A percentile compares a stretch with the other conserved stretches of the same genome.
Conservation (phyloP, 2,329 filamentous ascomycete genomes). For the Phyllosticta citribraziliensis region DNA sequence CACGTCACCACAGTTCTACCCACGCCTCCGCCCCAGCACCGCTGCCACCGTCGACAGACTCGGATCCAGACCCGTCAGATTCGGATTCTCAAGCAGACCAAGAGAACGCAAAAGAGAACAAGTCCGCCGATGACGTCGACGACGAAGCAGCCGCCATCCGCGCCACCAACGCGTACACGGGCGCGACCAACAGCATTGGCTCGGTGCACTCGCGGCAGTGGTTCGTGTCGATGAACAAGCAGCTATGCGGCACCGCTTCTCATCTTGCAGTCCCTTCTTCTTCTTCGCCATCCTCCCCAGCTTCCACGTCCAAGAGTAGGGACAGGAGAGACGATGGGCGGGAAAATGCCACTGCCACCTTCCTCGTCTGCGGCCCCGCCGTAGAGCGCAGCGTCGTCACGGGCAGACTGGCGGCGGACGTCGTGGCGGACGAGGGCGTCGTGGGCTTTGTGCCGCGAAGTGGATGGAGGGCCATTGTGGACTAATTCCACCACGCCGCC, state of each 20-base stretch:
- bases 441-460: slow-evolving; percentile 46
- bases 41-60: not conserved
- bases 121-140: slow-evolving; percentile 15
- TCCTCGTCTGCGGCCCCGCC: slow-evolving; percentile 52
- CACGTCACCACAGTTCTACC: not conserved
- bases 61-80: not conserved
- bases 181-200: slow-evolving; percentile 54
- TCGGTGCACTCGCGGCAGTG: slow-evolving; percentile 59
- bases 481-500: slow-evolving; percentile 21
- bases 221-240: slow-evolving; percentile 55
- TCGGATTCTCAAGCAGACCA: not conserved
- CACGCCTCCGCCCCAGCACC: not conserved
- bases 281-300: no score
- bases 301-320: slow-evolving; percentile 30
- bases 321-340: not conserved
- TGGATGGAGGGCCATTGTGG: slow-evolving; percentile 41
- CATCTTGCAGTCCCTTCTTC: no score
- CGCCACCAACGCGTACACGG: slow-evolving; percentile 54
- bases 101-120: not conserved
- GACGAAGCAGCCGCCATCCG: slow-evolving; percentile 42
- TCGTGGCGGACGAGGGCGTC: slow-evolving; percentile 53
- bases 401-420: slow-evolving; percentile 47
- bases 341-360: slow-evolving; percentile 41
- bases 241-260: slow-evolving; percentile 37
- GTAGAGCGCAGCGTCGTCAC: slow-evolving; percentile 58